Conservation (phyloP, 257 asterid genomes). For the Solanum paucissectum region DNA sequence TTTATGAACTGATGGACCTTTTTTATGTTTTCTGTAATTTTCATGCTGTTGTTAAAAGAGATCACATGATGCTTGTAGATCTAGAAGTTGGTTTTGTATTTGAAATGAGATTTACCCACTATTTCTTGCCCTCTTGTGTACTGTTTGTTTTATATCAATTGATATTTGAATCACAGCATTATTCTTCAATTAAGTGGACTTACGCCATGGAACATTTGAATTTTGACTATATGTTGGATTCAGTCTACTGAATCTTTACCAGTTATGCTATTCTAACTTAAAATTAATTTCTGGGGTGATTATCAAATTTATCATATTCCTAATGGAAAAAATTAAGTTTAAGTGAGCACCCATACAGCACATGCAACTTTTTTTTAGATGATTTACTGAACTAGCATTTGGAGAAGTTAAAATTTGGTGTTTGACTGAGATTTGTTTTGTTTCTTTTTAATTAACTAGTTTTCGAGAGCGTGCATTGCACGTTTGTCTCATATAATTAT, state of each 20-base stretch:
- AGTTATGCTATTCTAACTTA: background rate
- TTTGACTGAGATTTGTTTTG: background rate
- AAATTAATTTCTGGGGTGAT: background rate
- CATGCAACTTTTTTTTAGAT: background rate
- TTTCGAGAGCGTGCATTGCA: too few relatives aligned
- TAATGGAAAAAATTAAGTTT: background rate
- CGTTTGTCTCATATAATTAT: too few relatives aligned
- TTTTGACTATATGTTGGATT: background rate
- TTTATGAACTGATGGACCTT: background rate
- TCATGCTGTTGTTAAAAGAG: background rate
- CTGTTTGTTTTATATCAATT: background rate
- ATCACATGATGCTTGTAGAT: background rate
- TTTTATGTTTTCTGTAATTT: background rate
- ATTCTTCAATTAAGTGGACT: background rate
- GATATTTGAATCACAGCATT: background rate
- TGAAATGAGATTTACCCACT: background rate
- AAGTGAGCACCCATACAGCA: background rate
- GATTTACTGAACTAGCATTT: background rate
- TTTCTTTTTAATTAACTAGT: background rate
- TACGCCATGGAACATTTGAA: background rate
- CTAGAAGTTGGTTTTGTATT: background rate
- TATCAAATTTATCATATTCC: background rate
- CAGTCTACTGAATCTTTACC: background rate
- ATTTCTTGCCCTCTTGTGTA: background rate
- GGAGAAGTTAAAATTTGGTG: background rate